Percentiles rank a stretch among this genome's conserved stretches.
Evolutionary conservation across 176 grass and related monocot species (phyloP).

Genomic region (Carex cristatella): DNA sequence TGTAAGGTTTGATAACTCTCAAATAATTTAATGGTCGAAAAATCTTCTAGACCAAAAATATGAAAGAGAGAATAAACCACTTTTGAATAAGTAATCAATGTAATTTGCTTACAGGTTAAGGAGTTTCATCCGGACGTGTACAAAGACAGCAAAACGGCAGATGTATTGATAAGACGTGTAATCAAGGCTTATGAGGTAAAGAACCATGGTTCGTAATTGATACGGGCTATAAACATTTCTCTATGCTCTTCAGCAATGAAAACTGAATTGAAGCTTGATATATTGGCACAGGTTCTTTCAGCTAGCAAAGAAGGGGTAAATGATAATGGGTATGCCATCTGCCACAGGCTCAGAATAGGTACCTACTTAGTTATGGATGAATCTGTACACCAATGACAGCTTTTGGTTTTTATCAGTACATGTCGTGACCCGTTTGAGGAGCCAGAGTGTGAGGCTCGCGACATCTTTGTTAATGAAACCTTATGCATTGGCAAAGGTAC

Average conservation of each 20-base stretch:
- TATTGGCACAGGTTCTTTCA: slow-evolving; percentile 19
- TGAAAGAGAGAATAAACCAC: background rate
- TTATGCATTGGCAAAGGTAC: slow-evolving; percentile 80
- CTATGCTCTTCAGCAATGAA: background rate
- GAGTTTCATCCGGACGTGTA: slow-evolving; percentile 47
- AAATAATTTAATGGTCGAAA: background rate
- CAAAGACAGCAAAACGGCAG: slow-evolving; percentile 29
- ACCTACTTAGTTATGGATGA: background rate
- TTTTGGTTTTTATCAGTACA: slow-evolving; percentile 38
- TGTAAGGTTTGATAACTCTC: background rate
- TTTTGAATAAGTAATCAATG: background rate
- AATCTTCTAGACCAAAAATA: background rate
- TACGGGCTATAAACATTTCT: background rate
- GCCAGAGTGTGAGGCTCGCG: slow-evolving; percentile 87
- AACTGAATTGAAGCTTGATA: background rate
- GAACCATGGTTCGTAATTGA: background rate
- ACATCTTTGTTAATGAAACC: slow-evolving; percentile 85
- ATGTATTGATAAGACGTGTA: slow-evolving; percentile 36
- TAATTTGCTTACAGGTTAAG: slow-evolving; percentile 32
- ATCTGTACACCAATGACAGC: slow-evolving; percentile 1
- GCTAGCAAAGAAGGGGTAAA: slow-evolving; percentile 6
- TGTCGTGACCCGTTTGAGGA: slow-evolving; percentile 78
- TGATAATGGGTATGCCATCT: slow-evolving; percentile 13
- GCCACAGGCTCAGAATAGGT: background rate
- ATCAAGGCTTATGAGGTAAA: slow-evolving; percentile 39